Evolutionary conservation across 225 moss, liverwort and hornwort genomes (phyloP), one percentile per base, ranked within the genome.

Genomic region (Neckera pumila): DNA sequence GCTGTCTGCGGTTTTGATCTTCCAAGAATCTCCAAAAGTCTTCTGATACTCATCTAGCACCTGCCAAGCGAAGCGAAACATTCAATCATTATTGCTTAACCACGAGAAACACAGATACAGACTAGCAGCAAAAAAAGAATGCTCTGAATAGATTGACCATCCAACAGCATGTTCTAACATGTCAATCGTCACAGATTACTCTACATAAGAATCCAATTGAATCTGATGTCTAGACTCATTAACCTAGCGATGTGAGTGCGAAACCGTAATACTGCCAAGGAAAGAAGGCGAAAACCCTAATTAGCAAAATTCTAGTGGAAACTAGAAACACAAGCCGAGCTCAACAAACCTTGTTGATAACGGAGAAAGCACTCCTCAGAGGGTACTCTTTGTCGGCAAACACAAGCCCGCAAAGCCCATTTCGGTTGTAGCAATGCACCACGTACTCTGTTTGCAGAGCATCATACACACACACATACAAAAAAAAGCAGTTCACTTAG

Each of bases 401-500:
- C 18, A 95, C 97, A 36, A 99, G 95, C 84, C 95, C 99, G 69
- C 99, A 97, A 38, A 99, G 90, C 43, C 97, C 97, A 84, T 93
- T 95, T 87, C 94, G 95, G 91, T 99, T 99, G 95, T 97, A 96
- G 89, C 99, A 99, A 88, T 99, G 97, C 87, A 99, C 99, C 91
- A 97, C 96, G 80, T 99, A 99, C 90, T 99, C 98, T 98, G 95
- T 88, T 89, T 53, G 76, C 69, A 58, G 42, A 86, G 86, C 82
- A 90, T 88, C 40, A 69, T 25, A 40, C 25, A 69, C 20, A n/a
- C 36, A 36, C 5, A 23, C 22, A 11, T 3, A 23, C n/a, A 10
- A 40, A 70, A 23, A 20, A 59, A 51, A 8, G 26, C 10, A 84
- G 12, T 14, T 85, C 11, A 20, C 56, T 87, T 56, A 78, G 84